Base-by-base conservation (phyloP, 1,284 basidiomycete genomes). In the Cerrena zonata region DNA sequence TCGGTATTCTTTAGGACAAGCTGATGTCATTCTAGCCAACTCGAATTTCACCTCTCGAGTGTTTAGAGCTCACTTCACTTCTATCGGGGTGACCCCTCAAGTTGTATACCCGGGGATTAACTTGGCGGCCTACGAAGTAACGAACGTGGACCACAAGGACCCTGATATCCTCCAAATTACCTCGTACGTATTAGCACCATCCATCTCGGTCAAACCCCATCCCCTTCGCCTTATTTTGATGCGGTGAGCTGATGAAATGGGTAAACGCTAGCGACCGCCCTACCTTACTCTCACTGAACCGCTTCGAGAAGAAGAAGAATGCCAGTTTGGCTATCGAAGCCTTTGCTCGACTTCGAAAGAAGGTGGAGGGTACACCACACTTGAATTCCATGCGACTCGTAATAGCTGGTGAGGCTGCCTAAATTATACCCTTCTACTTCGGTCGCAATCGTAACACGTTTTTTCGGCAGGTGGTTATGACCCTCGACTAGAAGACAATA, bases 261-360 rank as follows among this genome's bases (percentile, higher is more conserved):
- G 3, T 23, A 21, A 45, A 47, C 39, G 21, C 40, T 62, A 94
- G 91, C 21, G 66, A 79, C 30, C 76, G 78, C 3, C 90, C 87
- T 1, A 93, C 89, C 0, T 68, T 99, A 1, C 61, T 98, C 0
- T 97, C 94, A 0, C 74, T 99, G 47, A 99, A 99, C 65, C 87
- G 95, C 1, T 99, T 96, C 62, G 95, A 99, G 70, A 83, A 79
- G 56, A 99, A 98, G 75, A 99, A 99, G 73, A 95, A 99, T 58
- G 77, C 80, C 0, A 81, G 79, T 0, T 73, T 99, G 2, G 94
- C 94, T 0, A 74, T 99, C 23, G 71, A 86, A 41, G 75, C 94
- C 0, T 97, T 95, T 59, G 83, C 87, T 3, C 61, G 63, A 18
- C 60, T 86, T 18, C 62, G 67, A 38, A 56, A 57, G 45, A 57